Conservation (phyloP, 352 stramenopile genomes). For the Phytopythium cucurbitacearum region DNA sequence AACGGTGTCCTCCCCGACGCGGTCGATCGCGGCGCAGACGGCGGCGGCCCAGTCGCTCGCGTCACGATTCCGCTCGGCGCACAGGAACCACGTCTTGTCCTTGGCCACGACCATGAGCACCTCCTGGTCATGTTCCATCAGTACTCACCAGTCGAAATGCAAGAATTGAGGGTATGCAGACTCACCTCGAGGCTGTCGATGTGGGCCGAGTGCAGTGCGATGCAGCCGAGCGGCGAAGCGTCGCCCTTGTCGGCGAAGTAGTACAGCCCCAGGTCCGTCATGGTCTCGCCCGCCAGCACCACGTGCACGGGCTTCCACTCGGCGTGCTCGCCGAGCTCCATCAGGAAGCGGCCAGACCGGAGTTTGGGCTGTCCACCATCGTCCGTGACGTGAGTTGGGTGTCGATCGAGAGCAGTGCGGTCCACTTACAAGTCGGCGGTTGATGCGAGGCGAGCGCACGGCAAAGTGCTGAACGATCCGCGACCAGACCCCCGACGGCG, state of each 20-base stretch:
- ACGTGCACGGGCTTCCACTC: conserved; percentile 67
- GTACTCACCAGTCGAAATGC: not conserved
- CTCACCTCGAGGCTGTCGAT: conserved; percentile 58
- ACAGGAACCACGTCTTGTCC: conserved; percentile 82
- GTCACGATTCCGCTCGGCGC: conserved; percentile 46
- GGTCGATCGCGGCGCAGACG: conserved; percentile 58
- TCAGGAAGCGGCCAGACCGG: conserved; percentile 45
- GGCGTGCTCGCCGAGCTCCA: conserved; percentile 45
- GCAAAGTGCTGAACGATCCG: conserved; percentile 50
- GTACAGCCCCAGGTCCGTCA: conserved; percentile 58
- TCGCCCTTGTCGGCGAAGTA: conserved; percentile 53
- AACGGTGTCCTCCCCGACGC: conserved; percentile 19
- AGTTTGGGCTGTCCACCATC: conserved; percentile 40
- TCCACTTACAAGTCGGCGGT: conserved; percentile 37
- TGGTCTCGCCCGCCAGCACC: conserved; percentile 46
- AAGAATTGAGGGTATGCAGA: not conserved
- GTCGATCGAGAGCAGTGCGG: too few species aligned
- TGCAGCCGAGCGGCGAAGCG: conserved; percentile 37
- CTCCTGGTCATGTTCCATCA: conserved; percentile 17
- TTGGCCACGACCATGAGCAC: conserved; percentile 73
- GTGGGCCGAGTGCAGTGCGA: conserved; percentile 56
- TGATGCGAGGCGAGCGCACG: conserved; percentile 15
- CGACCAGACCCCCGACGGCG: conserved; percentile 27
- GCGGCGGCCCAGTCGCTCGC: conserved; percentile 60
- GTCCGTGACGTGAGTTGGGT: too few species aligned